Base-by-base conservation (phyloP, 225 moss, liverwort and hornwort genomes). In the Straminergon stramineum region DNA sequence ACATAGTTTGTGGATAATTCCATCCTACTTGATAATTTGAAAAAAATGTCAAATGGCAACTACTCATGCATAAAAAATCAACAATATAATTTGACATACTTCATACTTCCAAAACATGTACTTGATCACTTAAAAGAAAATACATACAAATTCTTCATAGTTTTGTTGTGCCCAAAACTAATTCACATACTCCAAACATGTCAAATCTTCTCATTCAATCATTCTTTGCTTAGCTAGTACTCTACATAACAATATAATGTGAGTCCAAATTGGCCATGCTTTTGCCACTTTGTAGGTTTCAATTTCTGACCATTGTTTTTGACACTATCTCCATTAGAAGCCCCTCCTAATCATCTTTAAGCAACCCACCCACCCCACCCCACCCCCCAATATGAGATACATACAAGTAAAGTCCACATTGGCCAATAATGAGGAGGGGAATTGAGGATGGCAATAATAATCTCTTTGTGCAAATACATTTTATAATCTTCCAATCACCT, bases 171-270 rank as follows among this genome's bases (percentile, higher is more conserved):
- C 15, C 5, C 5, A 2, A 26, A 26, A 26, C 9, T 24, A 43
- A 3, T 16, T 73, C 9, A 27, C 16, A 43, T 43, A 27, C 15
- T 15, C 15, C 0, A 9, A 0, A 71, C 1, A 15, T 26, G 5
- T 41, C 5, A 26, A 2, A 73, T 27, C 15, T 71, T 41, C 10
- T 17, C 17, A 10, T 43, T 73, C 28, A 43, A 31, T 51, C n/a
- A n/a, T n/a, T n/a, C 6, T 6, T 28, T 16, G 0, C 17, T 43
- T 17, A 28, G 17, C 51, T 75, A 48, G 0, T 48, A 75, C 31
- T 48, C 4, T 51, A 19, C 30, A 45, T 30, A 17, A 15, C 27
- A 43, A 26, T 27, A 27, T 17, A 27, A 30, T 28, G 4, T 48
- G 10, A 48, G 1, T 17, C 3, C 4, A 48, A 48, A 18, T 20